A percentile compares a stretch with the other conserved stretches of the same genome.
phyloP scores from a whole-genome alignment of 495 filamentous ascomycete species.

The Clavariopsis aquatica region DNA sequence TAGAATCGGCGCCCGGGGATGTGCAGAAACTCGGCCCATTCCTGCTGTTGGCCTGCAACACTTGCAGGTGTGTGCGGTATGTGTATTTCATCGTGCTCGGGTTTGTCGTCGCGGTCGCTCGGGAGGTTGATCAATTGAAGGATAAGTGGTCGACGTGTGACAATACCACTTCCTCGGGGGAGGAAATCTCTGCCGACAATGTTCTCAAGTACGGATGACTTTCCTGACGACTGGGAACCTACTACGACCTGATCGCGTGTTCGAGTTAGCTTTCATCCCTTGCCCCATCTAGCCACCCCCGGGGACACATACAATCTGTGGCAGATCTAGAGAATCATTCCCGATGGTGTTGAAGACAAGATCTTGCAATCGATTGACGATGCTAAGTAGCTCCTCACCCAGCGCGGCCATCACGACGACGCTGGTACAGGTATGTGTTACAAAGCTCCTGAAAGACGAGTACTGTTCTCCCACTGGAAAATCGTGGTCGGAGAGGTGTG shows the following conservation, averaged over 20 bases:
- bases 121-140: conserved; percentile 98
- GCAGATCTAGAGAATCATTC: conserved; percentile 94
- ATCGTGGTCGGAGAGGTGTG: background rate
- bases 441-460: conserved; percentile 14
- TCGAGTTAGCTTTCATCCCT: conserved; percentile 20
- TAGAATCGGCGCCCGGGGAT: conserved; percentile 85
- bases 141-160: conserved; percentile 90
- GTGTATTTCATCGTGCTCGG: conserved; percentile 65
- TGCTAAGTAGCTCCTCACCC: conserved; percentile 87
- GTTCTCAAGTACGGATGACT: conserved; percentile 99
- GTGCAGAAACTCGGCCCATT: conserved; percentile 98
- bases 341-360: conserved; percentile 99
- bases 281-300: background rate
- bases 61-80: conserved; percentile 69
- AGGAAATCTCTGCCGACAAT: conserved; percentile 98
- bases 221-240: conserved; percentile 96
- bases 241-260: conserved; percentile 76
- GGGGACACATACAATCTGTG: conserved; percentile 80
- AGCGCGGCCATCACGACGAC: conserved; percentile 61
- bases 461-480: background rate
- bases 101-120: conserved; percentile 68
- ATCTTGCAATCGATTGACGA: conserved; percentile 96
- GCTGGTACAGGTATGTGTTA: conserved; percentile 12
- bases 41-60: conserved; percentile 69
- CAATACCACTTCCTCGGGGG: conserved; percentile 93